phyloP scores from a whole-genome alignment of 129 eudicot species.

The Deinandra increscens region DNA sequence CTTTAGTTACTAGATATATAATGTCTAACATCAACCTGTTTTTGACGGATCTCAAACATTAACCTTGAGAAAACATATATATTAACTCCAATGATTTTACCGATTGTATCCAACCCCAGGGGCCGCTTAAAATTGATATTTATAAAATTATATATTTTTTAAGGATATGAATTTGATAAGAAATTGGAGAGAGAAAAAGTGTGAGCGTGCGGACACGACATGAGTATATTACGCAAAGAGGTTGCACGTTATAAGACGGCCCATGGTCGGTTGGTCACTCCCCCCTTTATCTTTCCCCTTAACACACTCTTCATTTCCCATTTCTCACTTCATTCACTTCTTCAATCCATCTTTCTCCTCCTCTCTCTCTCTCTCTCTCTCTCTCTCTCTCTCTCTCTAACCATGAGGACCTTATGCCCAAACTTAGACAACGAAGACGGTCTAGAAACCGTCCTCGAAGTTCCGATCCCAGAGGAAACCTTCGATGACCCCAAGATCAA shows the following conservation, averaged over 20 bases:
- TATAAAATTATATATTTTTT: neutral
- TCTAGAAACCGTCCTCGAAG: constrained; percentile 96
- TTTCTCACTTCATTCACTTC: constrained; percentile 12
- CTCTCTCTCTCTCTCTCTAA: constrained; percentile 8
- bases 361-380: constrained; percentile 12
- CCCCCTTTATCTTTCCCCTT: constrained; percentile 26
- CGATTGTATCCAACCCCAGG: too few species aligned
- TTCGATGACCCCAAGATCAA: constrained; percentile 36
- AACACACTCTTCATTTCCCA: constrained; percentile 20
- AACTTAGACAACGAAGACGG: constrained; percentile 74
- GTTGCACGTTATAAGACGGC: constrained; percentile 55
- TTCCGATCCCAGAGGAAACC: constrained; percentile 85
- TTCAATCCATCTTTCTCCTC: neutral
- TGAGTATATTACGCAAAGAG: constrained; percentile 27
- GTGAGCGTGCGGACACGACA: constrained; percentile 89
- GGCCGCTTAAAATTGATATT: neutral
- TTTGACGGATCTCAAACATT: too few species aligned
- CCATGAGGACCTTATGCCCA: constrained; percentile 86
- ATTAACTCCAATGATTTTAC: too few species aligned
- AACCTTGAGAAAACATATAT: too few species aligned
- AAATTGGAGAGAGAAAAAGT: constrained; percentile 15
- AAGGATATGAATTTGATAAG: neutral
- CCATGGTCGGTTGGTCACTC: constrained; percentile 53
- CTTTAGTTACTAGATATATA: too few species aligned
- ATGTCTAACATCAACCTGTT: too few species aligned